Evolutionary conservation across 2,329 filamentous ascomycete species (phyloP), one percentile per base, ranked within the genome.

Genomic region (Chrysoporthe cubensis): DNA sequence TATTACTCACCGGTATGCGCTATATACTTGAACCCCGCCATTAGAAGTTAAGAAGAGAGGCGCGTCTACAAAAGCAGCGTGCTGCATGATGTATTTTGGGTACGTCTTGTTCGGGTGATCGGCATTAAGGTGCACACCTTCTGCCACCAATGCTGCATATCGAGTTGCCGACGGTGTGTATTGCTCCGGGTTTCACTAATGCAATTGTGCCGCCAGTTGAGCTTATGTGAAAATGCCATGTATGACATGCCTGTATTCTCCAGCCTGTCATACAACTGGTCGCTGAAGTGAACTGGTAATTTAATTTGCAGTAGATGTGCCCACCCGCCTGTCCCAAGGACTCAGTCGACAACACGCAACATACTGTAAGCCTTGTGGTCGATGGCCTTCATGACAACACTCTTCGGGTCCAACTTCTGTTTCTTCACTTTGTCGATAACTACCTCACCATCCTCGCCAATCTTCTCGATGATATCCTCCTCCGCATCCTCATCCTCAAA

Each of bases 291-390:
- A 9, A 9, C 3, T 9, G 14, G 26, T 26, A 32, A 9, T 2
- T 21, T 21, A 18, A 32, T 21, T 50, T 6, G 6, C 4, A 14
- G 8, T 18, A 7, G 44, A 14, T 52, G 26, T 21, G 11, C 26
- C 4, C n/a, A 50, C 26, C 11, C 0, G 14, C 5, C 2, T 14
- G 2, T 4, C 2, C 48, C 48, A 2, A 50, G 21, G 3, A 8
- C 18, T 76, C 73, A 89, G 71, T 89, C 86, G 32, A 87, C 71
- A 34, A 89, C 83, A 72, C 78, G 77, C 65, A 89, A 72, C 84
- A 88, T 87, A 1, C 78, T 77, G 71, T 88, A 88, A 2, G 83
- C 84, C 71, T 83, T 81, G 71, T 88, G 84, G 2, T 78, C 76
- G 32, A 88, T 81, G 0, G 83, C 82, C 78, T 83, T 87, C 72